Evolutionary conservation across 2,329 filamentous ascomycete genomes (phyloP).

Genomic region (Penicillium sp.): DNA sequence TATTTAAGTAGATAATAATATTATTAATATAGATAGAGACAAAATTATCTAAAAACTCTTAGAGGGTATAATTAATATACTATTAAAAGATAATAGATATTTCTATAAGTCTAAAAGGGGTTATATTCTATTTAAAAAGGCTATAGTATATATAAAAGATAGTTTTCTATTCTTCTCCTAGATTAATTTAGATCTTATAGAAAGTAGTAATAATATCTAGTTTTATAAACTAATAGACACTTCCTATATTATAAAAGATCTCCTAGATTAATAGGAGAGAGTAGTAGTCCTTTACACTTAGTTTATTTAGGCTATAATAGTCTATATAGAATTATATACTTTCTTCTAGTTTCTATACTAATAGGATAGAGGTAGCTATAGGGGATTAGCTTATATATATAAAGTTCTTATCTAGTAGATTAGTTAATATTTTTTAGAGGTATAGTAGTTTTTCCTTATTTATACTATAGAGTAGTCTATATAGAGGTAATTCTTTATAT

Average conservation of each 20-base stretch:
- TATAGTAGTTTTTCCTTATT: no score
- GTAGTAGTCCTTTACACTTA: background rate
- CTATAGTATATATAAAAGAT: constrained; percentile 2
- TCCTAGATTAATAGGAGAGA: background rate
- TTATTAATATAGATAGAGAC: no score
- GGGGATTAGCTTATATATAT: no score
- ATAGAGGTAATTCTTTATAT: no score
- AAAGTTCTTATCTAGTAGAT: no score
- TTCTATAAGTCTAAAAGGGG: constrained; percentile 4
- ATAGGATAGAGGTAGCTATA: no score
- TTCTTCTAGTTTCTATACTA: constrained; percentile 2
- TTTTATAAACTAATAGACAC: no score
- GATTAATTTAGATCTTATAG: constrained; percentile 7
- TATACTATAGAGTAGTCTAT: no score
- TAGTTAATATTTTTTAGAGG: no score
- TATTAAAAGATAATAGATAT: background rate
- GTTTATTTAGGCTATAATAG: background rate
- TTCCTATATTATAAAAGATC: background rate
- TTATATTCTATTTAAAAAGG: constrained; percentile 5
- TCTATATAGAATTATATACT: constrained; percentile 7
- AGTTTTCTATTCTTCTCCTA: constrained; percentile 6
- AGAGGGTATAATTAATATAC: constrained; percentile 1
- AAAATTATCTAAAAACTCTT: background rate
- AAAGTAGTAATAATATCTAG: constrained; percentile 4
- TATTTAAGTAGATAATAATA: no score